These are phyloP conservation scores for Tetrahymena elliotti DNA, from an alignment of 73 alveolate genomes.

Conservation along the genomic window DNA sequence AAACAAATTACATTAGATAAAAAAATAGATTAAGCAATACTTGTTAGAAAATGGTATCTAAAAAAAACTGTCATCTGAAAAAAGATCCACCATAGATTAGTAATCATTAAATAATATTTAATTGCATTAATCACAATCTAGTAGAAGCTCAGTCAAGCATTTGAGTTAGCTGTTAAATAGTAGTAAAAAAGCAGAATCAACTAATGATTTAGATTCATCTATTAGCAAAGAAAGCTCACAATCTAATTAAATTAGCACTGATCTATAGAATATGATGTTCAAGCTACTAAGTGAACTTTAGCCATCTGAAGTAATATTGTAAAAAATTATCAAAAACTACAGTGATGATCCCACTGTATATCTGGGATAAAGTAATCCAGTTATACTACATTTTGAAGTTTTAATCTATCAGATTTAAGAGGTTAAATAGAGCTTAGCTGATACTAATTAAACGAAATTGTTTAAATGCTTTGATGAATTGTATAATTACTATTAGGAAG, in stretches of 20 bases:
- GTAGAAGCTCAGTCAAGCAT: not conserved
- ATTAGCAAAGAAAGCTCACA: not conserved
- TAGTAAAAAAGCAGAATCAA: not conserved
- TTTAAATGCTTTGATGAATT: not conserved
- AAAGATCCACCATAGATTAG: not conserved
- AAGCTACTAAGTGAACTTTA: not conserved
- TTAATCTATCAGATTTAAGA: not conserved
- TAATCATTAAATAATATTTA: not conserved
- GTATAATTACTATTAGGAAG: not conserved
- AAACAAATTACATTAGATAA: not conserved
- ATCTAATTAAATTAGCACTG: not conserved
- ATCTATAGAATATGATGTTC: not conserved
- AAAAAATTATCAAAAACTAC: not conserved
- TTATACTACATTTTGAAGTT: not conserved
- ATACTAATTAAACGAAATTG: not conserved
- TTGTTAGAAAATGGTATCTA: not conserved
- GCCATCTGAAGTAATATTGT: not conserved
- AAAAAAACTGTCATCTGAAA: not conserved
- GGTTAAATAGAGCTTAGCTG: not conserved
- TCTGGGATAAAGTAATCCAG: not conserved
- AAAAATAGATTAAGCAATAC: not conserved
- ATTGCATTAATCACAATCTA: not conserved
- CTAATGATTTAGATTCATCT: not conserved
- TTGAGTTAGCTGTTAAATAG: not conserved
- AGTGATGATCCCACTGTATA: not conserved